Conservation (phyloP, 1,139 yeast genomes). For the Blastobotrys serpentis region DNA sequence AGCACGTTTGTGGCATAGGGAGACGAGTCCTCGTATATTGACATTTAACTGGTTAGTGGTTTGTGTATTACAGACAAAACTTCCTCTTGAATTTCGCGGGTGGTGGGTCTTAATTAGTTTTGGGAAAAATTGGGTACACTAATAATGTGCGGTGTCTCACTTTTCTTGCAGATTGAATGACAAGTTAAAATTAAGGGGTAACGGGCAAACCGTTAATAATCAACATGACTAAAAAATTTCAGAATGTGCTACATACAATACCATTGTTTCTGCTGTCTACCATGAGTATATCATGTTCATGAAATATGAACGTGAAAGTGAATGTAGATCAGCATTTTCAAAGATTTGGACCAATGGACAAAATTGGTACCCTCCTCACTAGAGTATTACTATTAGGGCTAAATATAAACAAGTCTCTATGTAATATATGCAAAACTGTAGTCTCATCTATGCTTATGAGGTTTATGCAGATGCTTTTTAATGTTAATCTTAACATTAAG, state of each 20-base stretch:
- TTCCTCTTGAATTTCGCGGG: slow-evolving; percentile 1
- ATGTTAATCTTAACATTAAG: slow-evolving; percentile 39
- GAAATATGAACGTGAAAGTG: no score
- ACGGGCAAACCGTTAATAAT: no score
- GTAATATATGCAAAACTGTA: neutral
- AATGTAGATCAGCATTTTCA: no score
- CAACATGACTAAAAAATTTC: no score
- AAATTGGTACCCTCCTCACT: no score
- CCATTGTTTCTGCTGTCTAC: no score
- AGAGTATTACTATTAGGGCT: no score
- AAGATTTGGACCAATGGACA: no score
- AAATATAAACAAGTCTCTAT: no score
- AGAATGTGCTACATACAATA: no score
- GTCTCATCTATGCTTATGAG: slow-evolving; percentile 9
- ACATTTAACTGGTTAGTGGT: neutral
- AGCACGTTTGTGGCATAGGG: slow-evolving; percentile 18
- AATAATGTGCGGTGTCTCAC: neutral
- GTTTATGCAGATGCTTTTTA: slow-evolving; percentile 20
- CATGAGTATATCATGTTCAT: neutral
- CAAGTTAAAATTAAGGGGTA: slow-evolving; percentile 7
- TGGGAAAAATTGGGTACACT: slow-evolving; percentile 1
- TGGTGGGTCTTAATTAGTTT: slow-evolving; percentile 8
- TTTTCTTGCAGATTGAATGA: neutral
- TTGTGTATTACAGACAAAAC: no score
- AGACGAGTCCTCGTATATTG: slow-evolving; percentile 11